Evolutionary conservation across 257 asterid species (phyloP).

Genomic region (Solanum pennellii): DNA sequence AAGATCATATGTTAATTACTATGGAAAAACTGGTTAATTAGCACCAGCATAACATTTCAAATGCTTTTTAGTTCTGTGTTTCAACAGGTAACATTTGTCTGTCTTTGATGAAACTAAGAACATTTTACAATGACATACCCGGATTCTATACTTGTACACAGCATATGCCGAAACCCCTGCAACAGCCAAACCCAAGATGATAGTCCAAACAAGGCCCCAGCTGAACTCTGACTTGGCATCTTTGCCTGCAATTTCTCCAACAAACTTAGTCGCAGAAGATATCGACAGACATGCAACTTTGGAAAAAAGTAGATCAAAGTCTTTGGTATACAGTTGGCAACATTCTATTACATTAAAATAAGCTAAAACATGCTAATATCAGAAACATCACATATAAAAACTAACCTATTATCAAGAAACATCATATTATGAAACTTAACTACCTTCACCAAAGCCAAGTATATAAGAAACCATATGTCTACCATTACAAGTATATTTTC

Average conservation of each 20-base stretch:
- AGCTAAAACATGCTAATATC: neutral
- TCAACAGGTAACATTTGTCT: neutral
- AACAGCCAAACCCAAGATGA: slow-evolving; percentile 53
- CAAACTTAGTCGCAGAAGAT: neutral
- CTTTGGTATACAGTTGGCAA: neutral
- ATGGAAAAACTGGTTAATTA: neutral
- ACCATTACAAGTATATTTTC: neutral
- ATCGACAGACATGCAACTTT: neutral
- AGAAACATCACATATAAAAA: neutral
- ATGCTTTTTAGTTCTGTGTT: neutral
- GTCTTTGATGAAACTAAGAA: neutral
- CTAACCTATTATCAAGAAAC: neutral
- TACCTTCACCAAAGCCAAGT: neutral
- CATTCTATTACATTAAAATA: neutral
- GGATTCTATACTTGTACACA: slow-evolving; percentile 73
- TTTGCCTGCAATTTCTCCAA: slow-evolving; percentile 47
- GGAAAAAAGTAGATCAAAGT: neutral
- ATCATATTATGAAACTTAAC: neutral
- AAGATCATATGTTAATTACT: neutral
- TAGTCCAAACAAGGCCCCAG: slow-evolving; percentile 69
- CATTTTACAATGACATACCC: slow-evolving; percentile 36
- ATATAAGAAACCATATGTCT: neutral
- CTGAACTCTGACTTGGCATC: slow-evolving; percentile 19
- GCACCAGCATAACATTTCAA: neutral
- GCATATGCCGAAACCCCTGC: slow-evolving; percentile 67